Conservation (phyloP, 148 eudicot species). For the Fallopia convolvulus region DNA sequence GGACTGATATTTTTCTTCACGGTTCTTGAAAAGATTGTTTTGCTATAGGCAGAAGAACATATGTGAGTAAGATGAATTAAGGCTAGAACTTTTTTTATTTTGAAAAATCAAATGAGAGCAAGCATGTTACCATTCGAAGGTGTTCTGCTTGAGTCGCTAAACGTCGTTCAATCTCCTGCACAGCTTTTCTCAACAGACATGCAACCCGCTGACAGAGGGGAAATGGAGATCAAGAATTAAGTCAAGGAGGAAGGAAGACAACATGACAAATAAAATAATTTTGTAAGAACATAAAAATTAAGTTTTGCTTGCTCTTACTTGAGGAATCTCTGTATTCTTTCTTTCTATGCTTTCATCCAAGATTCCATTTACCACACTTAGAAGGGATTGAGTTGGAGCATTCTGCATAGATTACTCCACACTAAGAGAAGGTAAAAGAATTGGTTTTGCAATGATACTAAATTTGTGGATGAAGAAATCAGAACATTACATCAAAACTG, state of each 20-base stretch:
- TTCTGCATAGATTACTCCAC: slow-evolving; percentile 44
- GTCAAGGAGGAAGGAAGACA: slow-evolving; percentile 8
- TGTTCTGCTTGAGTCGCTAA: slow-evolving; percentile 91
- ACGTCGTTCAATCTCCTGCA: slow-evolving; percentile 92
- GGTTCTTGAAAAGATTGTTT: slow-evolving; percentile 71
- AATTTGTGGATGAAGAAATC: not conserved
- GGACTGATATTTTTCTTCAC: slow-evolving; percentile 86
- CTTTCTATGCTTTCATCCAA: slow-evolving; percentile 80
- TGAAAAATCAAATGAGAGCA: not conserved
- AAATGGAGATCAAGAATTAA: not conserved
- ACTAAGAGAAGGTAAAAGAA: not conserved
- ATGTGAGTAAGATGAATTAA: not conserved
- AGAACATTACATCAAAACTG: slow-evolving; percentile 70
- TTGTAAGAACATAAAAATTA: not conserved
- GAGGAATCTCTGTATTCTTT: slow-evolving; percentile 77
- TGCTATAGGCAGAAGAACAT: slow-evolving; percentile 42
- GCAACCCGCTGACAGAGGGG: slow-evolving; percentile 57
- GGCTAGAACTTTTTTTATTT: not conserved
- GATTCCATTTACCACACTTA: slow-evolving; percentile 77
- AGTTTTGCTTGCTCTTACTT: slow-evolving; percentile 29
- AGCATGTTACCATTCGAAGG: slow-evolving; percentile 60
- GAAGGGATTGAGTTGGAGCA: slow-evolving; percentile 92
- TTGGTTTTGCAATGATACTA: slow-evolving; percentile 6
- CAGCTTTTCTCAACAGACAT: slow-evolving; percentile 82
- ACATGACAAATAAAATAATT: slow-evolving; percentile 5